Base-by-base conservation (phyloP, 345 rosid genomes). In the Mangifera indica region DNA sequence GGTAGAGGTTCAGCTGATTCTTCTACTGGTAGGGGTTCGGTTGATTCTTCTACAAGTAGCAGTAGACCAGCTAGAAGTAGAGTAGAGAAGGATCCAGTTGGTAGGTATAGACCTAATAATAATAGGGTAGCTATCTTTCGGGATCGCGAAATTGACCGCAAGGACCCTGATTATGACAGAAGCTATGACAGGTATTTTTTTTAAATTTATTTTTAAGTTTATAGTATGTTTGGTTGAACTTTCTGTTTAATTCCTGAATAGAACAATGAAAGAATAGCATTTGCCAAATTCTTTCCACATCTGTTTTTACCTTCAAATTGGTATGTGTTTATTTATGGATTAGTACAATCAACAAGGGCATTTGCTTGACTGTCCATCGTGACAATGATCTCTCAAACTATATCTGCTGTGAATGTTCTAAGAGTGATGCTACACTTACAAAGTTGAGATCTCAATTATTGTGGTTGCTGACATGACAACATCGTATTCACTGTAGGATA, bases 151-250 rank as follows among this genome's bases (percentile, higher is more conserved):
- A 70, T 82, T 72, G 96, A 90, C 8, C 85, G 88, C 62, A 88
- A 84, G 73, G 96, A 90, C 63, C 96, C 96, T 45, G 96, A 90
- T 79, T 90, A 88, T 88, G 89, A 90, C 83, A 80, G 96, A 66
- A 90, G 76, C 74, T 90, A 88, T 73, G 93, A 88, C 59, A 87
- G 93, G 96, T 87, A 76, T 34, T 61, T 70, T 53, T 37, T 24
- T 34, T 11, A 17, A n/a, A 71, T 46, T 56, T 58, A 61, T 17
- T 42, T 7, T 37, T 37, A 37, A 7, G 7, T 37, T 5, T 37
- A 37, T 37, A 37, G 20, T 46, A 18, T 55, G 6, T 61, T 66
- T 10, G n/a, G 69, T 48, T 46, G 18, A 48, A 70, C 21, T 58
- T 70, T 45, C 25, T 42, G 52, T 55, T 37, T 66, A 34, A 13